phyloP scores from a whole-genome alignment of 2,329 filamentous ascomycete genomes.

The Metarhizium album region DNA sequence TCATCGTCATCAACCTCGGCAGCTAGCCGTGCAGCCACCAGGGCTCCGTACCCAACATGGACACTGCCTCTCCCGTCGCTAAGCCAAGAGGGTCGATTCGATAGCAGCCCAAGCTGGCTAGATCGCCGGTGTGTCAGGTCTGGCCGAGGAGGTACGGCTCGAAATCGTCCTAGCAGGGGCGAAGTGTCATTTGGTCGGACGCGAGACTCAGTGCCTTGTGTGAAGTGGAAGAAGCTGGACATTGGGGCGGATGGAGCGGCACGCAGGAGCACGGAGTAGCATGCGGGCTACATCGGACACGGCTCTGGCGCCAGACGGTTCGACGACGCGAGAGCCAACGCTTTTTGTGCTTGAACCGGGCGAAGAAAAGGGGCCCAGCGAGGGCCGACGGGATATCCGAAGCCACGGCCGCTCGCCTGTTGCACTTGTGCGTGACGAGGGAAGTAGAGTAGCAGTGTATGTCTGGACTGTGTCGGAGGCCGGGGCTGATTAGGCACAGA shows the following conservation, averaged over 20 bases:
- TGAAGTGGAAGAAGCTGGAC: slow-evolving; percentile 58
- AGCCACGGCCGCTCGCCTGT: neutral
- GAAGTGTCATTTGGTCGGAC: slow-evolving; percentile 43
- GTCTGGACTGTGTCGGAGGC: neutral
- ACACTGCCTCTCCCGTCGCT: slow-evolving; percentile 37
- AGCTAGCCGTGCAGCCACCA: slow-evolving; percentile 34
- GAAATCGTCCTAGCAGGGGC: slow-evolving; percentile 53
- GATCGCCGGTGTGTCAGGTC: slow-evolving; percentile 17
- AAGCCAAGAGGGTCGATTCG: slow-evolving; percentile 15
- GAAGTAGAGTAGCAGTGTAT: too few species aligned
- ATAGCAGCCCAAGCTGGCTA: slow-evolving; percentile 30
- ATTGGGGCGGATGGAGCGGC: slow-evolving; percentile 24
- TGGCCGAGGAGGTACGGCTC: slow-evolving; percentile 43
- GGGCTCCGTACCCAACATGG: slow-evolving; percentile 44
- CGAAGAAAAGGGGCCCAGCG: neutral
- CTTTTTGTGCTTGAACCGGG: neutral
- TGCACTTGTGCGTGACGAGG: neutral
- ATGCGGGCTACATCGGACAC: neutral
- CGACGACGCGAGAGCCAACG: slow-evolving; percentile 1
- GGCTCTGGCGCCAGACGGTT: neutral
- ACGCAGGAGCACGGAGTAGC: slow-evolving; percentile 1
- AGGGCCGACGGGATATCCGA: neutral
- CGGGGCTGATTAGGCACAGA: neutral
- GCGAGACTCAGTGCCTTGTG: slow-evolving; percentile 51
- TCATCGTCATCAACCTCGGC: slow-evolving; percentile 21